Percentiles rank a stretch among this genome's conserved stretches.
Evolutionary conservation across 2,329 filamentous ascomycete genomes (phyloP).

Genomic region (Cladosporium sphaerospermum): DNA sequence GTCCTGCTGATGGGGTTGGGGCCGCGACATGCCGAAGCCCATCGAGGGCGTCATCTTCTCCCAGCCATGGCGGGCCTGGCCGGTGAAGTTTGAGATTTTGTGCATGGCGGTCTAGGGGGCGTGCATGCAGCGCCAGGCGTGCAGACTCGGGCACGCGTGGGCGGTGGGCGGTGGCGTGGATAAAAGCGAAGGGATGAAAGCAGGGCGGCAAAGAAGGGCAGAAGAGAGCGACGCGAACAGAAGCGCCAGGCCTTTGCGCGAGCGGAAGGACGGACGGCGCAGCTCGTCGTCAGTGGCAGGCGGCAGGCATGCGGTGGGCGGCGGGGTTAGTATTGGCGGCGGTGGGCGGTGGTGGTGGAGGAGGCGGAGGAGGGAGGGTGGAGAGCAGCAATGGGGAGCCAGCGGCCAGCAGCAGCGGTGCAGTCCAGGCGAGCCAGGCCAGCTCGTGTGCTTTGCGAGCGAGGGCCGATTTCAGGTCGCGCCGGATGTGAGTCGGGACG

Average conservation of each 20-base stretch:
- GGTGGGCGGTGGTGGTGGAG: slow-evolving; percentile 10
- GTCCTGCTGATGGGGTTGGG: slow-evolving; percentile 35
- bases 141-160: slow-evolving; percentile 12
- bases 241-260: slow-evolving; percentile 11
- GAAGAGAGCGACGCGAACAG: slow-evolving; percentile 12
- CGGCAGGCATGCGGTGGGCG: slow-evolving; percentile 17
- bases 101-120: slow-evolving; percentile 45
- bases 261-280: slow-evolving; percentile 15
- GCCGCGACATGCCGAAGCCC: slow-evolving; percentile 53
- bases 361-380: background rate
- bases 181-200: slow-evolving; percentile 8
- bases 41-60: slow-evolving; percentile 58
- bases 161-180: slow-evolving; percentile 3
- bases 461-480: slow-evolving; percentile 1
- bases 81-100: slow-evolving; percentile 63
- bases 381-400: background rate
- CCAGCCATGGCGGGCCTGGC: slow-evolving; percentile 61
- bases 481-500: background rate
- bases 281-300: slow-evolving; percentile 18
- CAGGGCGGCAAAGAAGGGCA: slow-evolving; percentile 9
- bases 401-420: background rate
- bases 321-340: slow-evolving; percentile 10
- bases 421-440: background rate
- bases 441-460: slow-evolving; percentile 9
- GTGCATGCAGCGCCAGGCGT: slow-evolving; percentile 11